Conservation (phyloP, 1,284 basidiomycete species). For the Leccinum ponderosum region DNA sequence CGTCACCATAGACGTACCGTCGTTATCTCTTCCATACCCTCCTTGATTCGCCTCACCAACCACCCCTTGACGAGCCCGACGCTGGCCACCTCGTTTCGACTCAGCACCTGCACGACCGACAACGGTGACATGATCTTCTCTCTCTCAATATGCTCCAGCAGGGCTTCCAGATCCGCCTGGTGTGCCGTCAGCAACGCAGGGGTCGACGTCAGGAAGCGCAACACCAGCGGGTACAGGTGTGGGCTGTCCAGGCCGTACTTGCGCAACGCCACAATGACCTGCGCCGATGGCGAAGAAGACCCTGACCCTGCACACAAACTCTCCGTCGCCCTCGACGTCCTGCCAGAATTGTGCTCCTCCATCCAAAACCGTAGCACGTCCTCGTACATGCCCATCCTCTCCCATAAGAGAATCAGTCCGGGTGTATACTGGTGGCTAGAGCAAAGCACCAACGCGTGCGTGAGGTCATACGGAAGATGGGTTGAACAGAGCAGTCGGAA, state of each 20-base stretch:
- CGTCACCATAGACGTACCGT: conserved; percentile 51
- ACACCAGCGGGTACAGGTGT: conserved; percentile 85
- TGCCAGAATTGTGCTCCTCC: conserved; percentile 55
- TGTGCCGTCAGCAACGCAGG: conserved; percentile 71
- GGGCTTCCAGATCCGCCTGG: conserved; percentile 63
- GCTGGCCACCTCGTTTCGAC: conserved; percentile 83
- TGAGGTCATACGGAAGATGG: conserved; percentile 81
- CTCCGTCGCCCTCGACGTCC: not conserved
- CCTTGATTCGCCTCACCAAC: conserved; percentile 76
- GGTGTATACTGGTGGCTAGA: conserved; percentile 80
- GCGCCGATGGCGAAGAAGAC: conserved; percentile 41
- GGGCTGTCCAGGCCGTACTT: conserved; percentile 74
- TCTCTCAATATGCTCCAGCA: conserved; percentile 79
- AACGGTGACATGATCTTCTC: conserved; percentile 85
- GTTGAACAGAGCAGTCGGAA: conserved; percentile 64
- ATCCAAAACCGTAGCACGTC: conserved; percentile 94
- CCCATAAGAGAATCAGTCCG: conserved; percentile 90
- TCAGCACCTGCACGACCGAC: conserved; percentile 86
- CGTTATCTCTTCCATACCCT: conserved; percentile 75
- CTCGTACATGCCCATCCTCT: conserved; percentile 94
- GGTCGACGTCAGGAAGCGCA: conserved; percentile 86
- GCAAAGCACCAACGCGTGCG: conserved; percentile 92
- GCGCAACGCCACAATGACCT: conserved; percentile 74
- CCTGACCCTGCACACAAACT: conserved; percentile 9
- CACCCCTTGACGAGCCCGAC: conserved; percentile 91